Evolutionary conservation across 768 basidiomycete species (phyloP), one percentile per base, ranked within the genome.

Genomic region (Auricularia sp.): DNA sequence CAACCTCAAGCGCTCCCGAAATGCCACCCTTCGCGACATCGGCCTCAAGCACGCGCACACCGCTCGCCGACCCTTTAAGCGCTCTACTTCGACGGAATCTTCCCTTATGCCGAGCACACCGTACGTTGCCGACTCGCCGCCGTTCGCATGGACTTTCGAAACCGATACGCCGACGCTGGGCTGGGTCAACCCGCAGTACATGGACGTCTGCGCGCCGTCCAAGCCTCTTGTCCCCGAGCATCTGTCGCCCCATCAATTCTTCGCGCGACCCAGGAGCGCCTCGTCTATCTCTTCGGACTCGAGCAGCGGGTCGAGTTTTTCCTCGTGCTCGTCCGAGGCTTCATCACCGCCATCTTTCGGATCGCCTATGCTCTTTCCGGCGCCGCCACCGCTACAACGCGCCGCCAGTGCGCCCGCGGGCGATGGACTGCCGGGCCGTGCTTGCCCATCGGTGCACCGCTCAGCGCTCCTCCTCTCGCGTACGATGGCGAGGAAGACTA

Each of bases 1-100:
- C 69, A 80, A 73, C 65, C 76, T 72, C 62, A 79, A 80, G 73
- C 73, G 79, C 66, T 76, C 75, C 62, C 77, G 77, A 54, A 71
- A 74, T 51, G 68, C 71, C 2, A 69, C 66, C 1, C 60, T 70
- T 21, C 47, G 47, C 47, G 47, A 51, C 11, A 18, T 51, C 18
- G 18, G 14, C 47, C 18, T 6, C 47, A 18, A 51, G 18, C 18
- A 51, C 16, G 47, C 47, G 11, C 47, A 51, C 18, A 18, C 47
- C 21, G 47, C 47, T 18, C 47, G 6, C 47, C 11, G 6, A 51
- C 47, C 11, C 14, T 8, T 14, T 14, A 7, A 51, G 21, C 47
- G 47, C 47, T 8, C 29, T 8, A 42, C 39, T 8, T 7, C 39
- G 39, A 7, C 39, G 39, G 39, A 42, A 8, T 14, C 39, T 42